phyloP scores from a whole-genome alignment of 2,329 filamentous ascomycete genomes.

The Paracorniculantispora psalliotae region DNA sequence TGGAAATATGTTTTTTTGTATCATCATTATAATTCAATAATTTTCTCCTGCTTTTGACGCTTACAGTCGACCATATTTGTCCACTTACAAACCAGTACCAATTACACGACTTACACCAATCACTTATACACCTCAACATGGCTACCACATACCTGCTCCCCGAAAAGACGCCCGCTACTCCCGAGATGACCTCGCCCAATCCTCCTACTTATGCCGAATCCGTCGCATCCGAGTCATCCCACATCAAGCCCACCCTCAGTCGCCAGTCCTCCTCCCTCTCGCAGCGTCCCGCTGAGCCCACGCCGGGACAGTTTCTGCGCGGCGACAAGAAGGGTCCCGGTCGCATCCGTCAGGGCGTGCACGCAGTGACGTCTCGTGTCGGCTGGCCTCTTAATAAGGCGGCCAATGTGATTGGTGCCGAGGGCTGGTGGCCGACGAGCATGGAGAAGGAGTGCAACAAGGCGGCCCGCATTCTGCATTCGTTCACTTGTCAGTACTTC shows the following conservation, averaged over 20 bases:
- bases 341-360: slow-evolving; percentile 51
- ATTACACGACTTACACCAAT: background rate
- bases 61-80: too few relatives aligned
- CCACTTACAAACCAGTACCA: background rate
- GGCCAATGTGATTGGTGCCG: slow-evolving; percentile 63
- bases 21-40: too few relatives aligned
- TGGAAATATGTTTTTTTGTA: too few relatives aligned
- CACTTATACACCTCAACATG: background rate
- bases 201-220: background rate
- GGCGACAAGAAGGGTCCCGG: background rate
- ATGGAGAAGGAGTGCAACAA: slow-evolving; percentile 73
- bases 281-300: background rate
- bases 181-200: background rate
- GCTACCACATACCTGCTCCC: background rate
- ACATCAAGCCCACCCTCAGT: background rate
- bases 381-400: slow-evolving; percentile 63
- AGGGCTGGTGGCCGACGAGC: slow-evolving; percentile 71
- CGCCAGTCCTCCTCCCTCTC: background rate
- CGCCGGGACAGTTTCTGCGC: background rate
- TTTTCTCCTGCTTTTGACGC: too few relatives aligned
- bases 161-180: background rate
- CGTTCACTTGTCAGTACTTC: slow-evolving; percentile 55
- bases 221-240: background rate
- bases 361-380: slow-evolving; percentile 61
- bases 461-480: slow-evolving; percentile 67